Evolutionary conservation across 257 asterid genomes (phyloP), one percentile per base, ranked within the genome.

Genomic region (Solanum tacnaense): DNA sequence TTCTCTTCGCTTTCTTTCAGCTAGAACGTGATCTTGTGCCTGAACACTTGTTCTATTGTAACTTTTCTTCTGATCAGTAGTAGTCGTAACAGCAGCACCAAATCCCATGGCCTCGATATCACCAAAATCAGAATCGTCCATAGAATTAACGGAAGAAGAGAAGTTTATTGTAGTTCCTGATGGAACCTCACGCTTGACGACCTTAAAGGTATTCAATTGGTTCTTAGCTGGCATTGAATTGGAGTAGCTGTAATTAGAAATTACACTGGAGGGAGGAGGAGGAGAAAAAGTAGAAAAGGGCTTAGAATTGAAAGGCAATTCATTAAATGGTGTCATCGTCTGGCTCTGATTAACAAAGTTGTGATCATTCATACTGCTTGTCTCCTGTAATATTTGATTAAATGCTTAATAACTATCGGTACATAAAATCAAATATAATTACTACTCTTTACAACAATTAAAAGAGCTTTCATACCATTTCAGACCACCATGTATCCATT

Each of bases 1-100:
- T 56, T 88, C 89, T 39, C 92, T 49, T 11, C 92, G 49, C 44
- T 88, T 90, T 70, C 90, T 73, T 83, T 88, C 92, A 1, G 90
- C 89, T 9, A 86, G 12, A 27, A 90, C 90, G 4, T 90, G 92
- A 36, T 88, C 90, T 56, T 86, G 89, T 62, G 89, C 88, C 83
- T 90, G 92, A 41, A 65, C 71, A 38, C 79, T 27, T 2, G 58
- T 86, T 20, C 89, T 88, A 16, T 34, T 78, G 12, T 34, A 75
- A 73, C 65, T 65, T 23, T 56, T 87, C 60, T 87, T 89, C 10
- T 58, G 78, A 9, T 58, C 34, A 44, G 56, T 27, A 38, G 6
- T 31, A 71, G 13, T 41, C 23, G n/a, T 25, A 39, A 44, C 65
- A 70, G 5, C 87, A 38, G 62, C 5, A 13, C 81, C 65, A 67